phyloP scores from a whole-genome alignment of 2,329 filamentous ascomycete genomes.

The Coleophoma cylindrospora region DNA sequence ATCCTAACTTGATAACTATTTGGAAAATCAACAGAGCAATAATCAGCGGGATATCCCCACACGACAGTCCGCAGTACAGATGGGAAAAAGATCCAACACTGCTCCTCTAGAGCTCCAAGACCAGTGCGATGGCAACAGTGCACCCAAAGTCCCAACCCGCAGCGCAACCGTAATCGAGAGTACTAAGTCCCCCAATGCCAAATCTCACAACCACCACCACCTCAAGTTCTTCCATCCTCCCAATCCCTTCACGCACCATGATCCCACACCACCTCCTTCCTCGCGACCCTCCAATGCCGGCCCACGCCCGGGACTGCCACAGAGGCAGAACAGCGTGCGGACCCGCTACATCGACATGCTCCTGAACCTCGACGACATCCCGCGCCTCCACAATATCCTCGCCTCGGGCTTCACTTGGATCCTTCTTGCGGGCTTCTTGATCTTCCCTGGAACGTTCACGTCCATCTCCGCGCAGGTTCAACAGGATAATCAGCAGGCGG shows the following conservation, averaged over 20 bases:
- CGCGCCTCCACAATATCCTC: constrained; percentile 22
- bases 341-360: constrained; percentile 25
- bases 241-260: not conserved
- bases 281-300: not conserved
- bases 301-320: constrained; percentile 1
- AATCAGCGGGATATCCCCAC: not conserved
- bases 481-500: not conserved
- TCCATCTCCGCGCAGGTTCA: constrained; percentile 6
- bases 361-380: constrained; percentile 21
- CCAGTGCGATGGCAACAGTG: not conserved
- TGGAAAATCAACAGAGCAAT: not conserved
- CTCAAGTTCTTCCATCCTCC: not conserved
- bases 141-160: not conserved
- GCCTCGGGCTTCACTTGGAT: constrained; percentile 23
- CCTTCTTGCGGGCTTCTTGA: constrained; percentile 22
- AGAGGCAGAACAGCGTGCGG: constrained; percentile 16
- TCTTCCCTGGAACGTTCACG: constrained; percentile 25
- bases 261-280: not conserved
- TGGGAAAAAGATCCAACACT: not conserved
- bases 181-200: not conserved
- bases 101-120: not conserved
- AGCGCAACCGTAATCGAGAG: not conserved
- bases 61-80: not conserved
- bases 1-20: not conserved
- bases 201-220: not conserved